phyloP scores from a whole-genome alignment of 2,329 filamentous ascomycete genomes.

The Ascochyta lentis region DNA sequence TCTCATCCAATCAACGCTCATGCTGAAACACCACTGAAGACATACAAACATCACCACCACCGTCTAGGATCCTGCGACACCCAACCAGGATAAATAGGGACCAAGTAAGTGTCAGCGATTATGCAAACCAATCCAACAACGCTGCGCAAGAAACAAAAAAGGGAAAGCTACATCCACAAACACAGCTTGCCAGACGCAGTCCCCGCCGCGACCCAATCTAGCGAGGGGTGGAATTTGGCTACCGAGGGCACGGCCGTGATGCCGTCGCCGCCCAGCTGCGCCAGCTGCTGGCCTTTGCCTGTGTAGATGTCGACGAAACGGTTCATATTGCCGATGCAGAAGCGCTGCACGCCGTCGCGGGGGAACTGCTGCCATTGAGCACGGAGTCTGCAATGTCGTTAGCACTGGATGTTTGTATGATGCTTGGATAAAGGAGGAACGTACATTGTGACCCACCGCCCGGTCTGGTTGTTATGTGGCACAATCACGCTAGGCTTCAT shows the following conservation, averaged over 20 bases:
- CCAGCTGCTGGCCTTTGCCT: conserved; percentile 81
- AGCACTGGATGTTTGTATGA: conserved; percentile 7
- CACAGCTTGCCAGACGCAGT: conserved; percentile 92
- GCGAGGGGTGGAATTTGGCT: conserved; percentile 83
- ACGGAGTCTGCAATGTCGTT: conserved; percentile 61
- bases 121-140: background rate
- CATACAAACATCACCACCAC: too few relatives aligned
- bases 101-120: too few relatives aligned
- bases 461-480: conserved; percentile 93
- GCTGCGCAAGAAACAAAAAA: background rate
- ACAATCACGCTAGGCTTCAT: conserved; percentile 75
- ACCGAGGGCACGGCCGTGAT: conserved; percentile 96
- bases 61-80: too few relatives aligned
- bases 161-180: conserved; percentile 73
- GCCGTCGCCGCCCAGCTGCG: conserved; percentile 83
- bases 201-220: conserved; percentile 91
- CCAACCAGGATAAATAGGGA: too few relatives aligned
- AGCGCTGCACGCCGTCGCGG: conserved; percentile 79
- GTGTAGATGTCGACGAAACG: conserved; percentile 93
- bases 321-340: conserved; percentile 97
- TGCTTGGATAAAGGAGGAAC: conserved; percentile 25
- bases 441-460: conserved; percentile 86
- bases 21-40: too few relatives aligned
- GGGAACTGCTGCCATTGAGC: conserved; percentile 90
- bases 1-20: too few relatives aligned